phyloP scores from a whole-genome alignment of 768 basidiomycete genomes.

The Lanmaoa rubissima region DNA sequence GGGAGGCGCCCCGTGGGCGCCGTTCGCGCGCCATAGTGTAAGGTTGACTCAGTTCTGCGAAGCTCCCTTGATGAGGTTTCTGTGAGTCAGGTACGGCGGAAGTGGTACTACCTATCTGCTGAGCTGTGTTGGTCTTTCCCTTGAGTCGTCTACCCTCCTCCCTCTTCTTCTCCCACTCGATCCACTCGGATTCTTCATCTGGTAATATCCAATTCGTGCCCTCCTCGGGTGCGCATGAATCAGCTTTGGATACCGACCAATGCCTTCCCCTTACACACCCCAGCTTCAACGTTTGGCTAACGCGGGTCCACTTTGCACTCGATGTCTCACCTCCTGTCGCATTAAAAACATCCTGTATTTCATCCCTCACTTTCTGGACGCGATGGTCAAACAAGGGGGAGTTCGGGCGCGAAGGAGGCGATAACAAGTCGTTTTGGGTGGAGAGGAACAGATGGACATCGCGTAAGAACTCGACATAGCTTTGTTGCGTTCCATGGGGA shows the following conservation, averaged over 20 bases:
- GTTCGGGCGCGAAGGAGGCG: slow-evolving; percentile 34
- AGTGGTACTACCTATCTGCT: background rate
- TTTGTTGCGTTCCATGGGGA: slow-evolving; percentile 10
- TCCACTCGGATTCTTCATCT: slow-evolving; percentile 49
- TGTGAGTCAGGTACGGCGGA: slow-evolving; percentile 6
- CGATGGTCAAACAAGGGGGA: slow-evolving; percentile 29
- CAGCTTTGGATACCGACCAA: slow-evolving; percentile 24
- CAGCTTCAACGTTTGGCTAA: slow-evolving; percentile 41
- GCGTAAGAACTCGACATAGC: slow-evolving; percentile 27
- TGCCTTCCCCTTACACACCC: slow-evolving; percentile 38
- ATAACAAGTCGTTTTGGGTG: slow-evolving; percentile 32
- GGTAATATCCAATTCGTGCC: slow-evolving; percentile 38
- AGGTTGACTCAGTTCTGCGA: background rate
- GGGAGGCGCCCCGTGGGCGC: slow-evolving; percentile 19
- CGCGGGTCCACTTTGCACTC: slow-evolving; percentile 46
- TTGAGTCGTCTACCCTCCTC: slow-evolving; percentile 19
- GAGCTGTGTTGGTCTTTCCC: slow-evolving; percentile 14
- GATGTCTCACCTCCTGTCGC: slow-evolving; percentile 39
- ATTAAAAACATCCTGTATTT: slow-evolving; percentile 35
- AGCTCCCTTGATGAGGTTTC: background rate
- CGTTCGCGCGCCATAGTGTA: slow-evolving; percentile 2
- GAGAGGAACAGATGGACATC: slow-evolving; percentile 34
- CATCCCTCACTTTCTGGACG: slow-evolving; percentile 34
- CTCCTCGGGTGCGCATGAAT: slow-evolving; percentile 23
- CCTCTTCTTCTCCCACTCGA: slow-evolving; percentile 41